phyloP scores from a whole-genome alignment of 1,284 basidiomycete species.

The Heterobasidion parviporum region DNA sequence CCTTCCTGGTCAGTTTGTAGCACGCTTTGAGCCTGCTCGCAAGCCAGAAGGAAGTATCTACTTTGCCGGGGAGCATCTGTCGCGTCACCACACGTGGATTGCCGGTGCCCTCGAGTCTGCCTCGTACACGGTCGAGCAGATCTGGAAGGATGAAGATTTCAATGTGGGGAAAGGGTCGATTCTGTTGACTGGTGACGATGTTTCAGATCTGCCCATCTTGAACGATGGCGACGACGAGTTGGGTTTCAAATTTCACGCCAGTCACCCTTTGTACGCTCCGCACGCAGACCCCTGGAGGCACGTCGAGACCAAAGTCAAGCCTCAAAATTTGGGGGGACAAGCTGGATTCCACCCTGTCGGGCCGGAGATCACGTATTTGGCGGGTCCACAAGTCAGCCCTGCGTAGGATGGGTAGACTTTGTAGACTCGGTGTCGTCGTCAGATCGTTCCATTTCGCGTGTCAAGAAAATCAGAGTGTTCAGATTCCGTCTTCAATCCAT shows the following conservation, averaged over 20 bases:
- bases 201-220: background rate
- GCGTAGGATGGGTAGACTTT: background rate
- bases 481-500: too few species aligned
- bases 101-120: slow-evolving; percentile 1
- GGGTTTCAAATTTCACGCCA: too few species aligned
- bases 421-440: too few species aligned
- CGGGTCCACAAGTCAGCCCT: background rate
- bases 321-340: background rate
- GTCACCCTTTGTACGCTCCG: too few species aligned
- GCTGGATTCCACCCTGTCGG: background rate
- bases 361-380: background rate
- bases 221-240: background rate
- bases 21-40: slow-evolving; percentile 1
- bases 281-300: too few species aligned
- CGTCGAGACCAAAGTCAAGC: too few species aligned
- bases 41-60: background rate
- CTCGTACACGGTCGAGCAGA: background rate
- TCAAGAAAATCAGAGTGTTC: too few species aligned
- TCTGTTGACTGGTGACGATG: too few species aligned
- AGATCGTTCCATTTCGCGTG: too few species aligned
- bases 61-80: slow-evolving; percentile 5
- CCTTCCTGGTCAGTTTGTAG: slow-evolving; percentile 3
- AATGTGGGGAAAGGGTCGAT: too few species aligned
- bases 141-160: background rate
- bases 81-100: slow-evolving; percentile 3